Evolutionary conservation across 176 grass and related monocot genomes (phyloP).

Genomic region (Hsuehochloa calcarea): DNA sequence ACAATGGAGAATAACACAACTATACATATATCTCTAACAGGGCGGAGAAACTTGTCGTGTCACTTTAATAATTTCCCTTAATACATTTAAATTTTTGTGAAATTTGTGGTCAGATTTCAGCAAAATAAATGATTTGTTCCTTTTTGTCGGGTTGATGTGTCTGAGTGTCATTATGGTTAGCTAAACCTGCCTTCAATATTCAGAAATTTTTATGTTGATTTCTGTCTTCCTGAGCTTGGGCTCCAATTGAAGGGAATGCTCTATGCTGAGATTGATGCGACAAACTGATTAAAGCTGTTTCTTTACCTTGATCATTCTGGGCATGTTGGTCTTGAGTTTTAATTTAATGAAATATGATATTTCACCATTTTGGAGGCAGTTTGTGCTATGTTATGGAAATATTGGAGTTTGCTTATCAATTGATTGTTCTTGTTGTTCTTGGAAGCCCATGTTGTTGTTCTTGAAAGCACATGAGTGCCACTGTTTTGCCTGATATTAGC

Average conservation of each 20-base stretch:
- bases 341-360: background rate
- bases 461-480: background rate
- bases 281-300: background rate
- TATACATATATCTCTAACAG: too few relatives aligned
- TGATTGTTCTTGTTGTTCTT: background rate
- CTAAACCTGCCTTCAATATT: background rate
- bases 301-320: background rate
- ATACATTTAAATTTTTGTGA: background rate
- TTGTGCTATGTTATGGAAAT: background rate
- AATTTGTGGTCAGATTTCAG: background rate
- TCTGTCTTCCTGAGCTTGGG: background rate
- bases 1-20: too few relatives aligned
- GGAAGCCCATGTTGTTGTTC: background rate
- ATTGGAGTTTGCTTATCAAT: background rate
- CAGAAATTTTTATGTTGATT: slow-evolving; percentile 2
- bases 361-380: background rate
- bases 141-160: background rate
- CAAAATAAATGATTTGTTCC: background rate
- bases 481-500: background rate
- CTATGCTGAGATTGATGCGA: background rate
- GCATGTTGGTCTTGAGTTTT: background rate
- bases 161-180: background rate
- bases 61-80: background rate
- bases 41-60: background rate
- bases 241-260: background rate